Percentiles rank a stretch among this genome's conserved stretches.
Evolutionary conservation across 805 yeast genomes (phyloP).

Genomic region (Myxozyma lipomycoides): DNA sequence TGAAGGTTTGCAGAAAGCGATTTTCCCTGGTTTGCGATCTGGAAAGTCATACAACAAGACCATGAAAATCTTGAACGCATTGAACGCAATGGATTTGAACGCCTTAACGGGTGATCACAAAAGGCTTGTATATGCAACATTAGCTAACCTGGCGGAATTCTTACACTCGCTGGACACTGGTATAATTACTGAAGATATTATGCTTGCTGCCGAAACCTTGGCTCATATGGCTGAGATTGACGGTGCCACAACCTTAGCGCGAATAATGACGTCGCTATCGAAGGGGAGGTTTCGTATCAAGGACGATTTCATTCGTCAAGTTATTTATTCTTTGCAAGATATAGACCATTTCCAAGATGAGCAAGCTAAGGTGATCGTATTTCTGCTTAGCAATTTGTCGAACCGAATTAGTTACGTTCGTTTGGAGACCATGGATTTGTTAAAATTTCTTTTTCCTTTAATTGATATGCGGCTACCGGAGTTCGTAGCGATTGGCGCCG

Average conservation of each 20-base stretch:
- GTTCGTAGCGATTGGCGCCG: conserved; percentile 90
- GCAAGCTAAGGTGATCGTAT: conserved; percentile 69
- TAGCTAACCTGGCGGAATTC: conserved; percentile 80
- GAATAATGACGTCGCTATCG: conserved; percentile 71
- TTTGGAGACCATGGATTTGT: conserved; percentile 68
- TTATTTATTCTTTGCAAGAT: conserved; percentile 62
- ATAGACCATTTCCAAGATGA: conserved; percentile 63
- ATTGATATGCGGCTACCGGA: conserved; percentile 74
- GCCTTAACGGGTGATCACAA: conserved; percentile 69
- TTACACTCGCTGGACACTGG: conserved; percentile 69
- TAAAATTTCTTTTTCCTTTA: conserved; percentile 69
- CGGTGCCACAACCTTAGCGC: conserved; percentile 55
- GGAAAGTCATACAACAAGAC: conserved; percentile 75
- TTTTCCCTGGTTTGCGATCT: conserved; percentile 80
- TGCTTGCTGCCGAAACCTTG: conserved; percentile 53
- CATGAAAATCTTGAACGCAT: conserved; percentile 64
- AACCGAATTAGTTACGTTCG: conserved; percentile 78
- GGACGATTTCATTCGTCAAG: conserved; percentile 80
- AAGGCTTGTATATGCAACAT: conserved; percentile 64
- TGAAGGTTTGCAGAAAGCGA: conserved; percentile 77
- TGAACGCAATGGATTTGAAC: conserved; percentile 64
- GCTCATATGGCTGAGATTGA: conserved; percentile 57
- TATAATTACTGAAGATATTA: conserved; percentile 49
- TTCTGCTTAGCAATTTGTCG: conserved; percentile 71
- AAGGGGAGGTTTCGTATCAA: conserved; percentile 83